Percentiles rank a stretch among this genome's conserved stretches.
Conservation (phyloP, 108 stramenopile genomes). For the Pseudonitzschia multiseries region DNA sequence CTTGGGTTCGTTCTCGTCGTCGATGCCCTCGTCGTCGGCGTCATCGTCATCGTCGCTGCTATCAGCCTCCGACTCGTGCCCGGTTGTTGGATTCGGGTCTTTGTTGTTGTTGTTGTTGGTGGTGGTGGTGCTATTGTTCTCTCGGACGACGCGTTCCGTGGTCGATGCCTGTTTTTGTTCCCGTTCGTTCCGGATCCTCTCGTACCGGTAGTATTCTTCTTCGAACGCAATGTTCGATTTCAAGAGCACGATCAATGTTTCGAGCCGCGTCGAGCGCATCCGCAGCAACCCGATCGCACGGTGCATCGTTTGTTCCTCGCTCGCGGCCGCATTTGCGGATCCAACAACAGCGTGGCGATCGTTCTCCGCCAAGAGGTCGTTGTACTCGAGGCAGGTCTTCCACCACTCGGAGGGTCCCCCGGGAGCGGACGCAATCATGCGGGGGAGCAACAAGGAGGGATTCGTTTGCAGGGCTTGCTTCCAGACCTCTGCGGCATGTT, state of each 20-base stretch:
- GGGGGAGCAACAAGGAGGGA: neutral
- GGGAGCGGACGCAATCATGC: neutral
- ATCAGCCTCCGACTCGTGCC: no score
- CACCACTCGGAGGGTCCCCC: slow-evolving; percentile 6
- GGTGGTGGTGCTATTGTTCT: neutral
- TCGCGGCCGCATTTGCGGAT: neutral
- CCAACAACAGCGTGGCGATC: neutral
- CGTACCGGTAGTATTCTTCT: neutral
- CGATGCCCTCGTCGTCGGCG: neutral
- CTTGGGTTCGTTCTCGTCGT: neutral
- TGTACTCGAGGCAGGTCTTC: neutral
- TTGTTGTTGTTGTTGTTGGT: neutral
- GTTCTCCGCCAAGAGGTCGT: neutral
- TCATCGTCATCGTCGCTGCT: neutral
- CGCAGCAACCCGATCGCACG: neutral
- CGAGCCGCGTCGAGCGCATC: slow-evolving; percentile 7
- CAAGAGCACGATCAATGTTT: neutral
- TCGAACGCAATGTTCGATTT: neutral
- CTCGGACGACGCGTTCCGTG: neutral
- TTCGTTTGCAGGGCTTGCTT: neutral
- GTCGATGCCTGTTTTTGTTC: neutral
- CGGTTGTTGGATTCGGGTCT: neutral
- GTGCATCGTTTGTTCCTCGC: neutral
- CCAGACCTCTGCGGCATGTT: neutral
- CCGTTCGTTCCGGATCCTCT: neutral